Evolutionary conservation across 176 grass and related monocot species (phyloP).

Genomic region (Neostapfia colusana): DNA sequence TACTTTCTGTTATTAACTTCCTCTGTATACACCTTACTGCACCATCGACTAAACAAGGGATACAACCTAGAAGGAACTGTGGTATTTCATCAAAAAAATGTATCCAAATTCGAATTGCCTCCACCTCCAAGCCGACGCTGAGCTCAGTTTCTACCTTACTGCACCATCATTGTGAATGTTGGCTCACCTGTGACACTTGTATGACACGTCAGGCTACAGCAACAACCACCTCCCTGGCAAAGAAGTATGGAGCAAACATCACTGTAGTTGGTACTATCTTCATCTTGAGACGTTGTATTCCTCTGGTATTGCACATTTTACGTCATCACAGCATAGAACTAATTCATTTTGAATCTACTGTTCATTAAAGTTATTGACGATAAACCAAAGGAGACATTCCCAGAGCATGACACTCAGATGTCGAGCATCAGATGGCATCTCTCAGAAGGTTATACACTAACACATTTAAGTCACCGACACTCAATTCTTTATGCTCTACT

Average conservation of each 20-base stretch:
- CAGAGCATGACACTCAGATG: constrained; percentile 87
- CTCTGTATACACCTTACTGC: neutral
- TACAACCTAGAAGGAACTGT: neutral
- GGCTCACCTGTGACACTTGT: constrained; percentile 20
- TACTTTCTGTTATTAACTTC: constrained; percentile 7
- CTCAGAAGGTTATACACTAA: constrained; percentile 66
- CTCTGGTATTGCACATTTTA: constrained; percentile 4
- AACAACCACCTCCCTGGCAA: constrained; percentile 80
- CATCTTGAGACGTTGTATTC: neutral
- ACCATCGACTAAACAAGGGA: neutral
- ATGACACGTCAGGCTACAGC: constrained; percentile 72
- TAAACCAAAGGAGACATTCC: constrained; percentile 83
- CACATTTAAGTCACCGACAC: neutral
- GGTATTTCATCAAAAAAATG: too few species aligned
- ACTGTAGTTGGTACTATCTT: constrained; percentile 84
- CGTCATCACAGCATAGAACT: neutral
- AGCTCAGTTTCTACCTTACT: neutral
- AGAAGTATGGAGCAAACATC: constrained; percentile 92
- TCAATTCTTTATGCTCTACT: neutral
- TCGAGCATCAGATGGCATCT: constrained; percentile 97
- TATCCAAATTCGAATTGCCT: neutral
- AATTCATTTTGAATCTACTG: constrained; percentile 1
- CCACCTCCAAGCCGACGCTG: too few species aligned
- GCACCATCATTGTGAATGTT: constrained; percentile 3
- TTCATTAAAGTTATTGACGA: constrained; percentile 83